Conservation (phyloP, 2,329 filamentous ascomycete species). For the Arachnomyces sp. region DNA sequence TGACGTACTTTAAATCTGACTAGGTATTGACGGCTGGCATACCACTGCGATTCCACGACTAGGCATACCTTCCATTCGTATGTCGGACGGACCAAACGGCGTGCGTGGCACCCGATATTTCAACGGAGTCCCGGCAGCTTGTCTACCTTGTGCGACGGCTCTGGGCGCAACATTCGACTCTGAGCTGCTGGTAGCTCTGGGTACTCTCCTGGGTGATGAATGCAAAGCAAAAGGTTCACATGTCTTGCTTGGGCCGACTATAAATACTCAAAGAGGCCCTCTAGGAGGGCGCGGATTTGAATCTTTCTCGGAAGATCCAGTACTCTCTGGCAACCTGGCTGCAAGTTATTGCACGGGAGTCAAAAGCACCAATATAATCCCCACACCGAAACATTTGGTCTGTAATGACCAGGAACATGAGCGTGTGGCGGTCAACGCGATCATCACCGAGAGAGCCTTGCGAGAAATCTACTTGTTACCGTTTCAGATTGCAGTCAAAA, state of each 20-base stretch:
- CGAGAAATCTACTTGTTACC: slow-evolving; percentile 52
- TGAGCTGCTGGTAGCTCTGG: slow-evolving; percentile 47
- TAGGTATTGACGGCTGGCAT: slow-evolving; percentile 62
- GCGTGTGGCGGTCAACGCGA: slow-evolving; percentile 22
- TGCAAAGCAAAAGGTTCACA: slow-evolving; percentile 52
- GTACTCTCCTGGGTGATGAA: slow-evolving; percentile 59
- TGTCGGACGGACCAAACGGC: slow-evolving; percentile 63
- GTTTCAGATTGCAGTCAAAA: slow-evolving; percentile 48
- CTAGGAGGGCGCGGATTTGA: slow-evolving; percentile 22
- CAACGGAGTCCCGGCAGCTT: slow-evolving; percentile 52
- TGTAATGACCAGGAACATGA: slow-evolving; percentile 28
- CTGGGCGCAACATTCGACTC: slow-evolving; percentile 52
- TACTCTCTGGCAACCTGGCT: slow-evolving; percentile 17
- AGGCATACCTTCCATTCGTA: slow-evolving; percentile 55
- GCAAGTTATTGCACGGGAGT: slow-evolving; percentile 48
- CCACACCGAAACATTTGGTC: slow-evolving; percentile 58
- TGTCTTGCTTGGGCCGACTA: slow-evolving; percentile 52
- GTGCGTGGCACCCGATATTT: slow-evolving; percentile 62
- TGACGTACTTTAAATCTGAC: not conserved
- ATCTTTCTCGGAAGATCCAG: slow-evolving; percentile 20
- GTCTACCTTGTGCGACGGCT: slow-evolving; percentile 52
- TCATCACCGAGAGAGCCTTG: slow-evolving; percentile 39
- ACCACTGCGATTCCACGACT: slow-evolving; percentile 53
- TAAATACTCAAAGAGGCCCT: slow-evolving; percentile 54
- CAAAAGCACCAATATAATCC: slow-evolving; percentile 60